A percentile compares a stretch with the other conserved stretches of the same genome.
These are phyloP conservation scores for Astragalus glycyphyllos DNA, from an alignment of 306 rosid species.

Conservation along the genomic window DNA sequence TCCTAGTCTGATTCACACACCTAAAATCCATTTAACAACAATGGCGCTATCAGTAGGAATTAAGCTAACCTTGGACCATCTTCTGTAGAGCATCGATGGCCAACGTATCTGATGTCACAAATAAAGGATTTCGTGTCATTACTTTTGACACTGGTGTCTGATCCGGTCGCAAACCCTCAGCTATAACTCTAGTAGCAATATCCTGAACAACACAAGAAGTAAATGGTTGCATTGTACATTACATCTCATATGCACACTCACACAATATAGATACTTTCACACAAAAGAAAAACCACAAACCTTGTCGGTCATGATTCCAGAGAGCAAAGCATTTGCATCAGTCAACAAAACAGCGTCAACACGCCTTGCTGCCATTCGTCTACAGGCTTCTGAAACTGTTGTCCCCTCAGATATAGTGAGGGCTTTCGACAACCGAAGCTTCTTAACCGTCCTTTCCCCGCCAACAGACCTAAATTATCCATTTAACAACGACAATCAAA, in stretches of 20 bases:
- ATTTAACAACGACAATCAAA: slow-evolving; percentile 23
- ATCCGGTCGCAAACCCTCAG: slow-evolving; percentile 90
- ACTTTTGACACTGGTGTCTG: slow-evolving; percentile 81
- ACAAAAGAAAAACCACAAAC: slow-evolving; percentile 38
- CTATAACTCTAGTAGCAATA: slow-evolving; percentile 81
- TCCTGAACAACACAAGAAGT: slow-evolving; percentile 64
- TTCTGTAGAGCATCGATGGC: slow-evolving; percentile 93
- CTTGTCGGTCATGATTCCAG: slow-evolving; percentile 96
- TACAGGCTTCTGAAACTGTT: slow-evolving; percentile 88
- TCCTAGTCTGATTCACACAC: slow-evolving; percentile 6
- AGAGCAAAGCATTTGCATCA: slow-evolving; percentile 86
- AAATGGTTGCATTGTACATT: slow-evolving; percentile 31
- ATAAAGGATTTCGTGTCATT: slow-evolving; percentile 88
- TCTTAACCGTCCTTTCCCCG: slow-evolving; percentile 92
- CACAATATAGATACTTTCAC: background rate
- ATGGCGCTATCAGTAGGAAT: background rate
- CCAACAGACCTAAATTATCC: slow-evolving; percentile 54
- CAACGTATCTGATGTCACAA: slow-evolving; percentile 76
- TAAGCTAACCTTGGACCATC: slow-evolving; percentile 84
- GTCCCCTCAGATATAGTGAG: slow-evolving; percentile 92
- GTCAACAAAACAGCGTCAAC: slow-evolving; percentile 85
- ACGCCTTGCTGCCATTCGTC: slow-evolving; percentile 94
- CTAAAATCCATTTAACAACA: background rate
- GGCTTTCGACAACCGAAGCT: slow-evolving; percentile 84
- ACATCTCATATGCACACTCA: slow-evolving; percentile 25